Percentiles rank a stretch among this genome's conserved stretches.
phyloP scores from a whole-genome alignment of 768 basidiomycete species.

The Cystobasidium onofrii region DNA sequence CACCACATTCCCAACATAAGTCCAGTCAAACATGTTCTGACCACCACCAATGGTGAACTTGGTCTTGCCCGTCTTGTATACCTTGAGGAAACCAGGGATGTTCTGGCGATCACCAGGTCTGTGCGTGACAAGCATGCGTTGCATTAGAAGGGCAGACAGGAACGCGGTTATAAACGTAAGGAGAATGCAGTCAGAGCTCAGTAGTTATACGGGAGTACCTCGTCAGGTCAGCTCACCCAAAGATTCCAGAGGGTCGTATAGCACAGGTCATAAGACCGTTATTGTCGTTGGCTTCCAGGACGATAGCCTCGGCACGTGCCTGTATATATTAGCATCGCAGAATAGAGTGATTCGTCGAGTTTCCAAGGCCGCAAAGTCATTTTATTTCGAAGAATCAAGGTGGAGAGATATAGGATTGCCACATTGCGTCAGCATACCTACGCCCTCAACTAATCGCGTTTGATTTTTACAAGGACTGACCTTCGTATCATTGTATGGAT shows the following conservation, averaged over 20 bases:
- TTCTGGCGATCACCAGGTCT: constrained; percentile 88
- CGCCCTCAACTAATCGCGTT: no score
- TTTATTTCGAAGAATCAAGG: no score
- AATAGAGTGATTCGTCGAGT: no score
- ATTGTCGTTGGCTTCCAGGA: constrained; percentile 77
- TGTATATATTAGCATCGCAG: neutral
- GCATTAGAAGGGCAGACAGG: constrained; percentile 18
- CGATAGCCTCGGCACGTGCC: constrained; percentile 46
- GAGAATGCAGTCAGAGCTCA: neutral
- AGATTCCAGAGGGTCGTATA: constrained; percentile 85
- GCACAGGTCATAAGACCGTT: constrained; percentile 79
- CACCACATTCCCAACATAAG: constrained; percentile 91
- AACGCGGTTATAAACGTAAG: neutral
- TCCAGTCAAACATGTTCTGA: constrained; percentile 88
- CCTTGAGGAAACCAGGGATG: constrained; percentile 68
- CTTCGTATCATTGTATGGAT: constrained; percentile 91
- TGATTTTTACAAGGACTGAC: constrained; percentile 21
- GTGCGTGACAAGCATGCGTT: neutral
- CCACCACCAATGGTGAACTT: constrained; percentile 91
- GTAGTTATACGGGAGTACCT: no score
- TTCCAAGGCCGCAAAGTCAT: no score
- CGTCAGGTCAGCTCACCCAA: constrained; percentile 56
- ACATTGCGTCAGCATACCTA: neutral
- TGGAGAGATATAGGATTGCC: neutral
- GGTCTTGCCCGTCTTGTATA: constrained; percentile 70